Evolutionary conservation across 129 eudicot genomes (phyloP).

Genomic region (Artemisia argyi): DNA sequence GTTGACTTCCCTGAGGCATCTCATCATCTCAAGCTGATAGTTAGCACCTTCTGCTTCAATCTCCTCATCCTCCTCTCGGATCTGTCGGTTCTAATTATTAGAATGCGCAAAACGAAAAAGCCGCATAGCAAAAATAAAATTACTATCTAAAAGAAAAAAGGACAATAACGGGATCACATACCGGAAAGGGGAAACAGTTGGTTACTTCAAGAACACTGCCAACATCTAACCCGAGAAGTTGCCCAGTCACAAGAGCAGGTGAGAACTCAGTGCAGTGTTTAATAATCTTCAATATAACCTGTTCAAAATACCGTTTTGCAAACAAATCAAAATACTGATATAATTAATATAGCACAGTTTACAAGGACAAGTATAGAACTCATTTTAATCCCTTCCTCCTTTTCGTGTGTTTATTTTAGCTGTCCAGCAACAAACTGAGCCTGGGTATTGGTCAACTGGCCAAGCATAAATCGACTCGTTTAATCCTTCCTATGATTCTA

Average conservation of each 20-base stretch:
- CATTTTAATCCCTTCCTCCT: no score
- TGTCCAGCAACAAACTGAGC: no score
- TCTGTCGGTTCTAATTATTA: constrained; percentile 37
- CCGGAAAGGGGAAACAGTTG: constrained; percentile 98
- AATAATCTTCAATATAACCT: constrained; percentile 91
- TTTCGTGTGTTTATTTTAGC: no score
- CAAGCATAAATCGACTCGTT: no score
- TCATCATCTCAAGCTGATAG: constrained; percentile 99
- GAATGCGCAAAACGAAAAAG: not conserved
- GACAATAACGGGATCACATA: constrained; percentile 33
- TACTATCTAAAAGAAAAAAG: not conserved
- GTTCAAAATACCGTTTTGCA: constrained; percentile 21
- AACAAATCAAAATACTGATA: not conserved
- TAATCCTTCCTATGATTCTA: no score
- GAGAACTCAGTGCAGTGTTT: constrained; percentile 97
- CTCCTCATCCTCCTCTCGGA: constrained; percentile 95
- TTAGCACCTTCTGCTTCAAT: constrained; percentile 98
- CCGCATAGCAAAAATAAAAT: not conserved
- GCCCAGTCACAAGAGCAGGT: constrained; percentile 90
- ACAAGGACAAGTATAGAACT: no score
- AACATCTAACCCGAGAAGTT: constrained; percentile 95
- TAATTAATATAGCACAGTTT: no score
- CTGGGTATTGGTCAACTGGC: no score
- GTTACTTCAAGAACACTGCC: constrained; percentile 99
- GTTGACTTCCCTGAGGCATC: constrained; percentile 98